phyloP scores from a whole-genome alignment of 164 flowering plant genomes.

The Echeveria elegans region DNA sequence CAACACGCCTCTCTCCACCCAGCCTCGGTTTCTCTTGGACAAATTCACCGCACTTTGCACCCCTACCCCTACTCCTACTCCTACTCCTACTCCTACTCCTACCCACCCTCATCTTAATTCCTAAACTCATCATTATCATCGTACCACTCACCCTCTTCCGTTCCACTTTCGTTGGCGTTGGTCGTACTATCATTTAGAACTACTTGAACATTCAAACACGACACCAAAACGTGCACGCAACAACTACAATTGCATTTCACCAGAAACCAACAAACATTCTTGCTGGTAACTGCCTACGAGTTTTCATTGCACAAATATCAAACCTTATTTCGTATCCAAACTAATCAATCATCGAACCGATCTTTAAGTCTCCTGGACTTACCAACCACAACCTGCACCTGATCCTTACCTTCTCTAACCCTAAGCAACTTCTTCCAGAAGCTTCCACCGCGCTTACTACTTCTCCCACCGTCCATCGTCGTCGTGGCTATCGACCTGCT shows the following conservation, averaged over 20 bases:
- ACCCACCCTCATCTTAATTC: too few relatives aligned
- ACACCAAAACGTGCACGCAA: neutral
- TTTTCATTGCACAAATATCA: neutral
- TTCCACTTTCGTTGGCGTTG: too few relatives aligned
- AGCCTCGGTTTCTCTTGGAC: too few relatives aligned
- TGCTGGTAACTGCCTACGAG: neutral
- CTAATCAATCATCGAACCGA: neutral
- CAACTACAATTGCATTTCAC: neutral
- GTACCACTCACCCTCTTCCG: too few relatives aligned
- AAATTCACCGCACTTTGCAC: too few relatives aligned
- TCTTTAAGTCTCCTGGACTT: neutral
- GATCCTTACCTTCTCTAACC: neutral
- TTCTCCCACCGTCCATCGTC: neutral
- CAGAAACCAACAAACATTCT: neutral
- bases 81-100: too few relatives aligned
- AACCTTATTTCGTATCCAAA: neutral
- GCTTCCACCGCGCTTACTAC: neutral
- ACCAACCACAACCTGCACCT: neutral
- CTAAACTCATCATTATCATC: too few relatives aligned
- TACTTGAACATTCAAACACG: neutral
- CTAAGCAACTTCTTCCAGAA: conserved; percentile 3
- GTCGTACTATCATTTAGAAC: too few relatives aligned
- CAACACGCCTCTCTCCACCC: too few relatives aligned
- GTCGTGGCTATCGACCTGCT: neutral
- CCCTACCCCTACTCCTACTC: too few relatives aligned